Evolutionary conservation across 2,329 filamentous ascomycete genomes (phyloP), one percentile per base, ranked within the genome.

Genomic region (Claviceps sp.): DNA sequence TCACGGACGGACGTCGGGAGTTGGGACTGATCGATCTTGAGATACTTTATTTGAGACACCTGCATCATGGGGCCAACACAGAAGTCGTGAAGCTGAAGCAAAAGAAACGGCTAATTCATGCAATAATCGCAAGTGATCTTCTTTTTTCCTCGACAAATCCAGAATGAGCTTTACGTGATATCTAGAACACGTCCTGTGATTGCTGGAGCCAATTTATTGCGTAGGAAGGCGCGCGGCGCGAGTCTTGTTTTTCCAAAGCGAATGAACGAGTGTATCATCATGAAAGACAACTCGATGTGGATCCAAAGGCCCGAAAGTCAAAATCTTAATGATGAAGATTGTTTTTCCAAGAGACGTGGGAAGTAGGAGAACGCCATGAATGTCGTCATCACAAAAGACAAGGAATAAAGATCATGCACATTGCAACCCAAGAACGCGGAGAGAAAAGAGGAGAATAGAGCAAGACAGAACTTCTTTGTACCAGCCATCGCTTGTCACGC

Each of bases 121-220:
- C 29, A 4, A 34, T 11, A 22, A 22, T 7, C 22, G 2, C 14
- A 22, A 22, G 1, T 5, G 13, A 23, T 43, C 2, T 16, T 5
- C 8, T 14, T 16, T n/a, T n/a, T 11, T 13, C 13, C 16, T 8
- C 14, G 7, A 6, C 2, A 42, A 26, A 44, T 6, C 23, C 23
- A 13, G n/a, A 17, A 34, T 36, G 51, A 45, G 14, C 14, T 16
- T 9, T 48, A 11, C 23, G 22, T 51, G 49, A 38, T 45, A 53
- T 53, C 45, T 47, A 53, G 47, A 13, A 45, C 26, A 38, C 49
- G 37, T 45, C 22, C 29, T 47, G 45, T 13, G 23, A 23, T 45
- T 16, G 7, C 34, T 2, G 6, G 39, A 38, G 23, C 37, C 34
- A 5, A 26, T 17, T 11, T 17, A 20, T 45, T 26, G 45, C 4